Percentiles rank a stretch among this genome's conserved stretches.
Evolutionary conservation across 176 grass and related monocot species (phyloP).

Genomic region (Microstegium vimineum): DNA sequence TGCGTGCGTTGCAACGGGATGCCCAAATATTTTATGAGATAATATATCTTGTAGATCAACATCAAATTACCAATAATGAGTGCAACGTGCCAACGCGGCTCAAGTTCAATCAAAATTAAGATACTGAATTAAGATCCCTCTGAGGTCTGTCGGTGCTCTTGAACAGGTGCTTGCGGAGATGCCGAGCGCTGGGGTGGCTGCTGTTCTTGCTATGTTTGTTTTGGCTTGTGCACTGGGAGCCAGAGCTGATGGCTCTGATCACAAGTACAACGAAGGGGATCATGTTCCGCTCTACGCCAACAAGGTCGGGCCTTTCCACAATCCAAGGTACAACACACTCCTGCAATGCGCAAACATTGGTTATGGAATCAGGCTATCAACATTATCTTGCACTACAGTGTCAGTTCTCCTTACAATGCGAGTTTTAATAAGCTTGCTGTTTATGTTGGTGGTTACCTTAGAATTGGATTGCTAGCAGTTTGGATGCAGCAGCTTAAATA

Average conservation of each 20-base stretch:
- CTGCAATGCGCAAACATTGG: background rate
- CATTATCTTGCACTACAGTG: background rate
- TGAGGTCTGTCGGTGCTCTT: slow-evolving; percentile 1
- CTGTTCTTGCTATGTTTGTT: slow-evolving; percentile 44
- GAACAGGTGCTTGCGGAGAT: slow-evolving; percentile 19
- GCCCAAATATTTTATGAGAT: too few relatives aligned
- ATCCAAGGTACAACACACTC: slow-evolving; percentile 64
- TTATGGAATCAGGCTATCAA: too few relatives aligned
- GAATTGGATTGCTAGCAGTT: background rate
- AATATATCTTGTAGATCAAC: too few relatives aligned
- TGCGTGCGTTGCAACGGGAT: too few relatives aligned
- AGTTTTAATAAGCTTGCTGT: background rate
- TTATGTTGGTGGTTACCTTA: background rate
- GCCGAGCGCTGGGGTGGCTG: background rate
- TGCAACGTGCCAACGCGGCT: too few relatives aligned
- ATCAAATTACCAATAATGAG: too few relatives aligned
- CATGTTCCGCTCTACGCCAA: slow-evolving; percentile 83
- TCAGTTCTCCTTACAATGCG: background rate
- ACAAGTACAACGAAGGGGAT: slow-evolving; percentile 75
- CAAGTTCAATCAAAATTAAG: too few relatives aligned
- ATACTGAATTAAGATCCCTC: too few relatives aligned
- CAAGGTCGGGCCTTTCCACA: slow-evolving; percentile 93
- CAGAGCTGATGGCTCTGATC: slow-evolving; percentile 66
- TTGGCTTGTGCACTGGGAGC: slow-evolving; percentile 47
- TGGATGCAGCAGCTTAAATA: background rate